phyloP scores from a whole-genome alignment of 768 basidiomycete species.

The Daedalea quercina region DNA sequence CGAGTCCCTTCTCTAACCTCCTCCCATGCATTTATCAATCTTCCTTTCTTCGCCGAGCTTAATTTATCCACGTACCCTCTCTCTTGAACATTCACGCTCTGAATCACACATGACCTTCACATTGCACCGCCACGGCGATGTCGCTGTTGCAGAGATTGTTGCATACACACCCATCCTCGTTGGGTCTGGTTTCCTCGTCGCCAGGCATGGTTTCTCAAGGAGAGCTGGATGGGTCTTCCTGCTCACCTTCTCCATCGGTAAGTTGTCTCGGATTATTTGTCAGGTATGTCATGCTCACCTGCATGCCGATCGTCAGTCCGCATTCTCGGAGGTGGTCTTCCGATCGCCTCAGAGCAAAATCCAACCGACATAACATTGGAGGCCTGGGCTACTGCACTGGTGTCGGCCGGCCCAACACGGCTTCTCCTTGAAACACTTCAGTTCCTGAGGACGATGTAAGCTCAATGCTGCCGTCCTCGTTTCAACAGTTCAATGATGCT shows the following conservation, averaged over 20 bases:
- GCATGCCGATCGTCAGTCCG: conserved; percentile 52
- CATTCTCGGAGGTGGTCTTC: conserved; percentile 47
- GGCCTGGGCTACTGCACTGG: conserved; percentile 43
- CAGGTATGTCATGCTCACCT: no score
- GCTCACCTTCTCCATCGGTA: conserved; percentile 52
- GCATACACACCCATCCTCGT: conserved; percentile 53
- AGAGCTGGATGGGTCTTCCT: conserved; percentile 67
- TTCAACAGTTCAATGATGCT: neutral
- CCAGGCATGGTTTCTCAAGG: conserved; percentile 49
- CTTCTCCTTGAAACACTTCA: conserved; percentile 31
- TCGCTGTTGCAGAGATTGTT: conserved; percentile 53
- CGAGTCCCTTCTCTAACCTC: no score
- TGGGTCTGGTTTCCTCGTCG: conserved; percentile 37
- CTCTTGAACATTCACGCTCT: no score
- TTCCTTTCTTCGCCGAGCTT: no score
- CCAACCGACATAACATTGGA: conserved; percentile 37
- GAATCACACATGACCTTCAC: neutral
- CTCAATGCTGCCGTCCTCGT: neutral
- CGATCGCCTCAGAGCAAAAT: conserved; percentile 46
- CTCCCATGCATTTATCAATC: no score
- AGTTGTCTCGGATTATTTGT: no score
- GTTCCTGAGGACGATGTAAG: conserved; percentile 30
- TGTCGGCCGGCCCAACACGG: conserved; percentile 33
- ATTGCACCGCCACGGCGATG: conserved; percentile 37
- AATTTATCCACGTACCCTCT: no score